These are phyloP conservation scores for Camelina sativa DNA, from an alignment of 345 rosid genomes.

Conservation along the genomic window DNA sequence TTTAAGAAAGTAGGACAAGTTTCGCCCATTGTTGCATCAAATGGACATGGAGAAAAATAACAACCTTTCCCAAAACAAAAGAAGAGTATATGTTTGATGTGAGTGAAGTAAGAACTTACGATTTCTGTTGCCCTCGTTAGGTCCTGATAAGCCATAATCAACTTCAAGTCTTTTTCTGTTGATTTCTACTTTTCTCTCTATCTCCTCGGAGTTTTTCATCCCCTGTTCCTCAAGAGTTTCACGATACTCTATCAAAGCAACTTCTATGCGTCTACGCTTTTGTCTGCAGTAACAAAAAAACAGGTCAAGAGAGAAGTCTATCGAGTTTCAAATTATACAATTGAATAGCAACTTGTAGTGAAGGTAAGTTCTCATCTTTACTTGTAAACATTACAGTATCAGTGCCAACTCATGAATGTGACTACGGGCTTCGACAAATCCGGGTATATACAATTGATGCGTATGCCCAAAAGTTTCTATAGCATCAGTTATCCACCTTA, in stretches of 20 bases:
- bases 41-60: constrained; percentile 1
- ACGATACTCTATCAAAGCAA: constrained; percentile 90
- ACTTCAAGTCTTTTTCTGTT: constrained; percentile 78
- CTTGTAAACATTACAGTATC: neutral
- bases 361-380: constrained; percentile 6
- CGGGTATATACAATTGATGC: neutral
- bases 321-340: constrained; percentile 15
- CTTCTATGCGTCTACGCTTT: constrained; percentile 89
- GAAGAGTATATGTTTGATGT: constrained; percentile 1
- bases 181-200: constrained; percentile 80
- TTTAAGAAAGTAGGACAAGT: neutral
- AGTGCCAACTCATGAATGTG: neutral
- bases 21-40: constrained; percentile 8
- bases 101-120: constrained; percentile 55
- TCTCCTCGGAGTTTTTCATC: constrained; percentile 74
- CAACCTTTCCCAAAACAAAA: constrained; percentile 19
- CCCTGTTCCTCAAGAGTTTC: constrained; percentile 96
- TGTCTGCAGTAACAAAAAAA: constrained; percentile 57
- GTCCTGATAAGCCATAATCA: constrained; percentile 64
- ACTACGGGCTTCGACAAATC: neutral
- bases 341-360: constrained; percentile 16
- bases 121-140: constrained; percentile 44
- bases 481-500: constrained; percentile 13
- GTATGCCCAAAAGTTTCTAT: constrained; percentile 1
- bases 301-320: constrained; percentile 22